Conservation (phyloP, 192 early-diverging fungal species). For the Entomortierella lignicola region DNA sequence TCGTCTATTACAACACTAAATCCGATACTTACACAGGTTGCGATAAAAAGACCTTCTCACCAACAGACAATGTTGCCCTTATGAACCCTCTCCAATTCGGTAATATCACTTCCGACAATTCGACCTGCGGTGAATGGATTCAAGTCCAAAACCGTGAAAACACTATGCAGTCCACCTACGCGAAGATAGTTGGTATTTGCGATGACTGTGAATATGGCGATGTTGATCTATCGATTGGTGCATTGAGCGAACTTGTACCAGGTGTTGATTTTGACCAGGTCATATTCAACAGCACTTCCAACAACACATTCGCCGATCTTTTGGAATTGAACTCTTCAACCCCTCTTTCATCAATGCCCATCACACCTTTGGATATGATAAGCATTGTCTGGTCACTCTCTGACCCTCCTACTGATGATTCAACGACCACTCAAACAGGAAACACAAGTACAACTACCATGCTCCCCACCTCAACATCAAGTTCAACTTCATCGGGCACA, state of each 20-base stretch:
- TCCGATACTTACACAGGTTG: constrained; percentile 30
- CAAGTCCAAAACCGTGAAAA: constrained; percentile 44
- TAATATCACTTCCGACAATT: constrained; percentile 15
- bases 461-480: constrained; percentile 2
- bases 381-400: constrained; percentile 33
- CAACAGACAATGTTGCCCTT: constrained; percentile 37
- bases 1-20: constrained; percentile 42
- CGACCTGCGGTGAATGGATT: constrained; percentile 51
- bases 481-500: constrained; percentile 1
- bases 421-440: neutral
- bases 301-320: constrained; percentile 18
- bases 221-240: constrained; percentile 16
- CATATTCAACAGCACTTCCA: constrained; percentile 11
- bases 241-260: constrained; percentile 24
- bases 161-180: constrained; percentile 20
- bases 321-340: constrained; percentile 1
- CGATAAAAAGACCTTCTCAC: constrained; percentile 31
- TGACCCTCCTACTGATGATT: constrained; percentile 7
- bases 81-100: constrained; percentile 53
- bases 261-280: constrained; percentile 17
- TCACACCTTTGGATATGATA: constrained; percentile 37
- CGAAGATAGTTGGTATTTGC: constrained; percentile 37
- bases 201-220: constrained; percentile 41
- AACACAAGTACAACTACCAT: constrained; percentile 8
- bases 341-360: no score